Percentiles rank a stretch among this genome's conserved stretches.
Evolutionary conservation across 495 filamentous ascomycete genomes (phyloP).

Genomic region (Alectoria sarmentosa): DNA sequence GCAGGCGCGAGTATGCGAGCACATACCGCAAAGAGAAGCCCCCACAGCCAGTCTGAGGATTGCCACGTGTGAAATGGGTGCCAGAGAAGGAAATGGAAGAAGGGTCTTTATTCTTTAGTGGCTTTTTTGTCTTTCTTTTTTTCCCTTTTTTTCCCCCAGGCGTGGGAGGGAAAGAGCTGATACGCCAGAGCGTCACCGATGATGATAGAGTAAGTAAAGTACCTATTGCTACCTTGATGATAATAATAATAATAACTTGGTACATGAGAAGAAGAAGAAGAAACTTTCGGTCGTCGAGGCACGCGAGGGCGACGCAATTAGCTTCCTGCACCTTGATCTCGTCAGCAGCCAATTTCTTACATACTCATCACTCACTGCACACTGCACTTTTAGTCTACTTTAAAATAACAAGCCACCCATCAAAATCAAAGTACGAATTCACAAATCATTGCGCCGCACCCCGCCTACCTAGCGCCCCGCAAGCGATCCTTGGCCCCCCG

Average conservation of each 20-base stretch:
- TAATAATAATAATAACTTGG: no score
- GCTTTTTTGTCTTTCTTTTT: no score
- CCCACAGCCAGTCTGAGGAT: conserved; percentile 17
- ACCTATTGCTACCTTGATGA: no score
- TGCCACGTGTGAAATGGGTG: conserved; percentile 16
- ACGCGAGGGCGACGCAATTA: background rate
- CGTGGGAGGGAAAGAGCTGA: background rate
- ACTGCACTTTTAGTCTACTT: no score
- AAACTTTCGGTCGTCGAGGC: background rate
- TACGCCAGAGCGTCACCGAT: background rate
- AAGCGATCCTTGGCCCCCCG: background rate
- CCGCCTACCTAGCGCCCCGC: conserved; percentile 11
- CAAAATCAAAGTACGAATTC: no score
- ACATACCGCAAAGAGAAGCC: conserved; percentile 19
- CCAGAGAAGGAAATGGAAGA: conserved; percentile 1
- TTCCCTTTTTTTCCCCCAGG: no score
- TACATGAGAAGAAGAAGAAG: no score
- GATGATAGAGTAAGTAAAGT: no score
- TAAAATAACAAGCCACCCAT: no score
- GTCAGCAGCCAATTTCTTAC: conserved; percentile 21
- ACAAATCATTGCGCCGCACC: conserved; percentile 15
- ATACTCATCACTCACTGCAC: background rate
- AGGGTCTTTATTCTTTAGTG: conserved; percentile 4
- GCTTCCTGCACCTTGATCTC: conserved; percentile 15
- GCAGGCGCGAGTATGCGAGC: conserved; percentile 1